These are phyloP conservation scores for Plantago lanceolata DNA, from an alignment of 305 asterid genomes.

Conservation along the genomic window DNA sequence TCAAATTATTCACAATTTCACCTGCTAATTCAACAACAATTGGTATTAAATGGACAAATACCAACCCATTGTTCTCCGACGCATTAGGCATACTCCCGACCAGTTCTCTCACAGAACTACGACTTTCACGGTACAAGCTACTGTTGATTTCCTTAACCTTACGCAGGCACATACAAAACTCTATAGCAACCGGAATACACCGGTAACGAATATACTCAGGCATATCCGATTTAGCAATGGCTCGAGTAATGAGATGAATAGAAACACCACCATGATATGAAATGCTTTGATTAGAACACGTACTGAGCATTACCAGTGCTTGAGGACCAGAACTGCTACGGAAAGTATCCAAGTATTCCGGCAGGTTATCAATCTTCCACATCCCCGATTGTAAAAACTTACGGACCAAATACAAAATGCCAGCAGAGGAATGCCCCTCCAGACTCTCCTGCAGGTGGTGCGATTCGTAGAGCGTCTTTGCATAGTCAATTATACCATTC, in stretches of 20 bases:
- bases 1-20: constrained; percentile 5
- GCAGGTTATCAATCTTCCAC: constrained; percentile 36
- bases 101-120: constrained; percentile 57
- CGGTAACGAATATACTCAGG: constrained; percentile 31
- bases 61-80: constrained; percentile 28
- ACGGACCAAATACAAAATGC: background rate
- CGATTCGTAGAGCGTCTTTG: too few species aligned
- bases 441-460: background rate
- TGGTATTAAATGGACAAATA: constrained; percentile 34
- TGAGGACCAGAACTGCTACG: constrained; percentile 50
- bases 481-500: background rate
- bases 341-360: constrained; percentile 55
- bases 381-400: constrained; percentile 48
- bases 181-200: constrained; percentile 46
- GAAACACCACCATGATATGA: too few species aligned
- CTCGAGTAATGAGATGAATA: too few species aligned
- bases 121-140: constrained; percentile 42
- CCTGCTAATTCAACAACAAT: constrained; percentile 52
- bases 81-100: constrained; percentile 23
- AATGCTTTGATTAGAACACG: constrained; percentile 28
- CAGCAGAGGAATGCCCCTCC: background rate
- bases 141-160: constrained; percentile 40
- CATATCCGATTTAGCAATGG: background rate
- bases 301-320: constrained; percentile 65
- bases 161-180: constrained; percentile 52